Evolutionary conservation across 2,329 filamentous ascomycete species (phyloP), one percentile per base, ranked within the genome.

Genomic region (Alternaria angustiovoidea): DNA sequence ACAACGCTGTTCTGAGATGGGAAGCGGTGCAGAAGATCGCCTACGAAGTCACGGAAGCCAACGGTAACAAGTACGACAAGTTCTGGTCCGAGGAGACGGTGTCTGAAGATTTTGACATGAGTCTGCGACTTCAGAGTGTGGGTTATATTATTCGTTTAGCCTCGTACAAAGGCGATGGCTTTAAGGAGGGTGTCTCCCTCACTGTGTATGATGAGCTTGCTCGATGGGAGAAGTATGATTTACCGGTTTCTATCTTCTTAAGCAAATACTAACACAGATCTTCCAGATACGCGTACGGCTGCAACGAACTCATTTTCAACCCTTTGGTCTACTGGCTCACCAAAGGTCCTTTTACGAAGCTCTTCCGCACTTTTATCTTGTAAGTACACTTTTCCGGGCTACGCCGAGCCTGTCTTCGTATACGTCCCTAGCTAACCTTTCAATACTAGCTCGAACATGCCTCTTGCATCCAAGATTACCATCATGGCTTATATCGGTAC

Each of bases 11-110:
- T 61, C 81, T 93, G 14, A 85, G 91, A 22, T 93, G 91, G 91
- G 81, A 82, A 49, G 87, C 87, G 8, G 79, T 89, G 30, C 87
- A 89, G 66, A 81, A 86, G 49, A 83, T 89, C 44, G 82, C 65
- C 11, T 77, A 73, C 52, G 43, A 83, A 3, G 43, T 20, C 26
- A 46, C 42, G 8, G 57, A 56, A 14, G 87, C 73, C 56, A 49
- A 60, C 4, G 49, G 54, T 2, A 63, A 86, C 36, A 81, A 88
- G 53, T 85, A 84, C 11, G 84, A 87, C 65, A 85, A 89, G 67
- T 92, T 87, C 79, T 93, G 91, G 90, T 91, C 89, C 7, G 91
- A 93, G 73, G 84, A 83, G 5, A 89, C 90, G 68, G 91, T 93
- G 0, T 92, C 90, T 0, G 91, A 93, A 63, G 91, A 93, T 69